Conservation (phyloP, 108 stramenopile species). For the Epipyxis sp. region DNA sequence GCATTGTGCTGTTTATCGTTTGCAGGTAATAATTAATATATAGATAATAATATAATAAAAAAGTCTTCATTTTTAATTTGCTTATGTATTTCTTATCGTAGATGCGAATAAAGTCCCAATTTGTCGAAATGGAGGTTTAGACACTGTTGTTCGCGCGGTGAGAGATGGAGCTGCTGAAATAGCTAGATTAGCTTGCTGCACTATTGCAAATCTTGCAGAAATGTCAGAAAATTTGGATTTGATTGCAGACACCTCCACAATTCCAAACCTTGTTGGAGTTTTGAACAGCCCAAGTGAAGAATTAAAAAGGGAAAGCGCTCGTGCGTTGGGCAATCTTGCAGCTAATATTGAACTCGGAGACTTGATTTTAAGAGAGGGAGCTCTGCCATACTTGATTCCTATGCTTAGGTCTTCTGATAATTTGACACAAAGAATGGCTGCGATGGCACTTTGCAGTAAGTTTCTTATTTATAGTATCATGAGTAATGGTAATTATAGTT, state of each 20-base stretch:
- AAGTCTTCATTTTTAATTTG: conserved; percentile 33
- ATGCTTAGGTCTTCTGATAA: conserved; percentile 57
- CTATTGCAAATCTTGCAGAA: conserved; percentile 74
- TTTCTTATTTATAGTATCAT: neutral
- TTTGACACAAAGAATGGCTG: conserved; percentile 63
- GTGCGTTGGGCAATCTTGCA: conserved; percentile 73
- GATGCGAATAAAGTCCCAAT: conserved; percentile 57
- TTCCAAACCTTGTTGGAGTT: conserved; percentile 62
- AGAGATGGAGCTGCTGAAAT: conserved; percentile 48
- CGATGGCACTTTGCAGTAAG: conserved; percentile 61
- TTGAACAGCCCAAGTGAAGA: conserved; percentile 50
- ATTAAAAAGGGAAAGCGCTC: conserved; percentile 67
- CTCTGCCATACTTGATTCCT: conserved; percentile 53
- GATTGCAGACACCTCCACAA: conserved; percentile 59
- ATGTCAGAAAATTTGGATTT: conserved; percentile 64
- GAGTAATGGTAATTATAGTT: neutral
- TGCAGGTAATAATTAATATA: too few relatives aligned
- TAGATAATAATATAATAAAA: conserved; percentile 73
- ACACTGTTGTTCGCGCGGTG: conserved; percentile 59
- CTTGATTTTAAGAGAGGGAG: conserved; percentile 58
- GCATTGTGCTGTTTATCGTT: conserved; percentile 71
- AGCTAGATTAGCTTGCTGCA: conserved; percentile 64
- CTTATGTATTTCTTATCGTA: too few relatives aligned
- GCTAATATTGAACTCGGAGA: conserved; percentile 70
- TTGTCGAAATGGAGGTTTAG: conserved; percentile 60